Evolutionary conservation across 2,329 filamentous ascomycete species (phyloP).

Genomic region (Hirsutella rhossiliensis): DNA sequence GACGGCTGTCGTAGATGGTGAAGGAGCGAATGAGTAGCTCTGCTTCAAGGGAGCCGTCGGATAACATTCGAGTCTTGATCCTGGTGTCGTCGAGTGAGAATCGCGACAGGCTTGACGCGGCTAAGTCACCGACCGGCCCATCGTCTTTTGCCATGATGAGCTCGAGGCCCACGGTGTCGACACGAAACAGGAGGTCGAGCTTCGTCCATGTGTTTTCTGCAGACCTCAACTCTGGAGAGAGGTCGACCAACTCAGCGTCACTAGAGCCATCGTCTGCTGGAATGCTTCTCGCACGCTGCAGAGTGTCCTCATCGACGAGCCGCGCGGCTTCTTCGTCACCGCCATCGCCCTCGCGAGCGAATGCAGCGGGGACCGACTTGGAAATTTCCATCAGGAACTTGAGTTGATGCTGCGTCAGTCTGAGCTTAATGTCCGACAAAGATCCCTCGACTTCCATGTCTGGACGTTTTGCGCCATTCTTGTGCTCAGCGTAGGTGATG

Average conservation of each 20-base stretch:
- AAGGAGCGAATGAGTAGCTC: constrained; percentile 91
- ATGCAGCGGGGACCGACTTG: constrained; percentile 76
- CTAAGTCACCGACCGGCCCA: constrained; percentile 65
- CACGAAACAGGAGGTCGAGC: constrained; percentile 81
- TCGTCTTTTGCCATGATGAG: constrained; percentile 66
- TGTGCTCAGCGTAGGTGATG: constrained; percentile 84
- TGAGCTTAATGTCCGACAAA: constrained; percentile 88
- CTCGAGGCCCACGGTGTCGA: constrained; percentile 79
- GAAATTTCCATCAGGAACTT: constrained; percentile 83
- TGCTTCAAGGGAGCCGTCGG: constrained; percentile 80
- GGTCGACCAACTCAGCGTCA: constrained; percentile 35
- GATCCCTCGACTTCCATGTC: constrained; percentile 85
- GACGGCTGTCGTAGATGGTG: constrained; percentile 87
- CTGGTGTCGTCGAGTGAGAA: constrained; percentile 92
- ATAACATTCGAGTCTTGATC: constrained; percentile 85
- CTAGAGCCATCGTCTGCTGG: constrained; percentile 17
- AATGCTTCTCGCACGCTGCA: constrained; percentile 34
- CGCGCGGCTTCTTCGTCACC: constrained; percentile 62
- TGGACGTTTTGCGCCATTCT: constrained; percentile 61
- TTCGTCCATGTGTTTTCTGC: constrained; percentile 75
- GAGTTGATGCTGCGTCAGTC: constrained; percentile 81
- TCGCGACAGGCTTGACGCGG: constrained; percentile 73
- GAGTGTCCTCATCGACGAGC: constrained; percentile 51
- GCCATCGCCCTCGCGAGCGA: constrained; percentile 55
- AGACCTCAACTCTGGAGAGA: constrained; percentile 59